Conservation (phyloP, 1,139 yeast genomes). For the Kodamaea suecica region DNA sequence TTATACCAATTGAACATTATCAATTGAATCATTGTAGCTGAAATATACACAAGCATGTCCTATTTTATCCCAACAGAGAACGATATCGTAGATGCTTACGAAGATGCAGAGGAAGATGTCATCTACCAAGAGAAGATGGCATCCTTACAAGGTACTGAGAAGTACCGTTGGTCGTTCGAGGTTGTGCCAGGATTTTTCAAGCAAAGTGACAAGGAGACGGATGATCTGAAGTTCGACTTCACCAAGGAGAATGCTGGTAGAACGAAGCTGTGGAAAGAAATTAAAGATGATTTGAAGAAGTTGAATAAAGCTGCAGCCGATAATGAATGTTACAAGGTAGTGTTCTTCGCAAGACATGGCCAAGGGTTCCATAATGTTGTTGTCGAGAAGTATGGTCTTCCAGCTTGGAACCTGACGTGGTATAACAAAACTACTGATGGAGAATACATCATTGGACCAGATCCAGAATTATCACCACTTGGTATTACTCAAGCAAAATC, state of each 20-base stretch:
- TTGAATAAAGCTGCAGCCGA: slow-evolving; percentile 28
- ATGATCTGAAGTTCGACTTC: slow-evolving; percentile 37
- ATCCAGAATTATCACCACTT: slow-evolving; percentile 40
- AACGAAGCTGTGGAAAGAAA: slow-evolving; percentile 31
- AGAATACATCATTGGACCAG: slow-evolving; percentile 46
- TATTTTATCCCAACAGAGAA: slow-evolving; percentile 19
- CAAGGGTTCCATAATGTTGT: slow-evolving; percentile 47
- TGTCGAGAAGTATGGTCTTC: slow-evolving; percentile 39
- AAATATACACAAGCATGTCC: too few relatives aligned
- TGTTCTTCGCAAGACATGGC: slow-evolving; percentile 45
- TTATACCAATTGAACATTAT: too few relatives aligned
- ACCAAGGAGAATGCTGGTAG: slow-evolving; percentile 39
- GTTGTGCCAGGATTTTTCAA: slow-evolving; percentile 37
- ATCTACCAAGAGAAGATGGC: slow-evolving; percentile 12
- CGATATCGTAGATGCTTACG: slow-evolving; percentile 25
- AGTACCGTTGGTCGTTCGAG: slow-evolving; percentile 34
- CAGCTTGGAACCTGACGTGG: slow-evolving; percentile 43
- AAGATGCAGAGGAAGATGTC: slow-evolving; percentile 14
- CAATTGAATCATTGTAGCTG: too few relatives aligned
- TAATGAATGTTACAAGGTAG: slow-evolving; percentile 33
- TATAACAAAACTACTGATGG: slow-evolving; percentile 41
- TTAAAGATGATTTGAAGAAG: slow-evolving; percentile 22
- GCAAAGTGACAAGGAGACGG: slow-evolving; percentile 37
- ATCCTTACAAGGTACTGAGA: slow-evolving; percentile 10
- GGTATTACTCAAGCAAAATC: slow-evolving; percentile 38